Evolutionary conservation across 2,329 filamentous ascomycete species (phyloP), one percentile per base, ranked within the genome.

Genomic region (Paraphaeosphaeria minitans): DNA sequence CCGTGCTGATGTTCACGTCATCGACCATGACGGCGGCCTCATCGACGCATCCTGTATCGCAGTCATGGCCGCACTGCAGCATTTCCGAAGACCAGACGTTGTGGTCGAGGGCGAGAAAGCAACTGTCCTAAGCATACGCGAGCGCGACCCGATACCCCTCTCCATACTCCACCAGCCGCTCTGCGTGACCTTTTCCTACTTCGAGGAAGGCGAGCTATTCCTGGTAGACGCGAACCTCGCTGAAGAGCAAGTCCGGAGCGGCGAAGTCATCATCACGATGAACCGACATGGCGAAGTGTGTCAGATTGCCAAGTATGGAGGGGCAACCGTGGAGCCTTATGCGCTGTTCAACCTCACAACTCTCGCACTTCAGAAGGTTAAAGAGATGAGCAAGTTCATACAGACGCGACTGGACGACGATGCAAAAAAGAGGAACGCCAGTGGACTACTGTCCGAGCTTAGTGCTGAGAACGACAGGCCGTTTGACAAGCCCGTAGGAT

Each of bases 131-230:
- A 91, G 89, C 1, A 78, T 90, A 3, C 87, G 90, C 13, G 94
- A 99, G 80, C 85, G 95, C 63, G 93, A 97, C 64, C 94, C 94
- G 0, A 92, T 97, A 47, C 89, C 92, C 48, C 83, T 99, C 61
- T 93, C 91, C 68, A 92, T 97, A 82, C 85, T 97, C 64, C 95
- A 98, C 78, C 90, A 92, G 67, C 95, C 95, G 1, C 89, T 97
- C 55, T 96, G 93, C 73, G 84, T 97, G 47, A 96, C 93, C 0
- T 96, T 96, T 77, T 91, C 88, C 69, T 94, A 93, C 73, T 97
- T 90, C 65, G 84, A 90, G 31, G 86, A 89, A 37, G 91, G 88
- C 5, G 89, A 90, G 65, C 83, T 89, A 14, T 84, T 91, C 45
- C 71, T 93, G 54, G 74, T 91, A n/a, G 91, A 95, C 75, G 84